Percentiles rank a stretch among this genome's conserved stretches.
Evolutionary conservation across 139 green algal species (phyloP).

Genomic region (Auxenochlorella protothecoides): DNA sequence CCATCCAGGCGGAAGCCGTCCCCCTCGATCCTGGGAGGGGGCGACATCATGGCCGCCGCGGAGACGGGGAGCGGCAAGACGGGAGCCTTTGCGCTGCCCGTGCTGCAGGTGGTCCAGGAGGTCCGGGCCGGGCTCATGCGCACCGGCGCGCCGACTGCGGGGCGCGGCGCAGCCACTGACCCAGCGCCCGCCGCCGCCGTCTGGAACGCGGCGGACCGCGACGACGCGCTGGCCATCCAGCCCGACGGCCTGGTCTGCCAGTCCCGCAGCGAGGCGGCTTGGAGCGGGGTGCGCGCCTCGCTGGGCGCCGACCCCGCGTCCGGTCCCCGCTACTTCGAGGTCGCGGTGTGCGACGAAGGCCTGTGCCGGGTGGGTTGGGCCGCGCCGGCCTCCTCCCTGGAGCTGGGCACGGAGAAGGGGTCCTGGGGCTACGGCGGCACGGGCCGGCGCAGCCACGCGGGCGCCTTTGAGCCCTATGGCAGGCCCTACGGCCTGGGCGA

Average conservation of each 20-base stretch:
- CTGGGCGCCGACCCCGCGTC: conserved; percentile 14
- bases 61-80: conserved; percentile 90
- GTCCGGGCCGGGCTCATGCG: neutral
- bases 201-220: conserved; percentile 43
- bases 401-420: conserved; percentile 54
- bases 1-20: conserved; percentile 63
- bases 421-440: conserved; percentile 64
- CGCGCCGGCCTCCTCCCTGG: conserved; percentile 29
- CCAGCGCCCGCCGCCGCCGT: neutral
- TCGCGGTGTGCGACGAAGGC: conserved; percentile 52
- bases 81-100: conserved; percentile 72
- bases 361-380: conserved; percentile 65
- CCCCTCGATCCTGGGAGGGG: conserved; percentile 70
- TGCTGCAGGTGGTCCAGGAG: conserved; percentile 71
- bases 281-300: conserved; percentile 44
- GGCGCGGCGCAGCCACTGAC: neutral
- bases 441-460: conserved; percentile 56
- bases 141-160: too few relatives aligned
- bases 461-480: conserved; percentile 62
- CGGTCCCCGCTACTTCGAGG: conserved; percentile 36
- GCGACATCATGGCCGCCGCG: conserved; percentile 82
- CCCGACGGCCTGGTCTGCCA: conserved; percentile 43
- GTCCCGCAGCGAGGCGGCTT: conserved; percentile 35
- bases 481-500: conserved; percentile 41
- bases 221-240: conserved; percentile 40